Evolutionary conservation across 345 rosid species (phyloP), one percentile per base, ranked within the genome.

Genomic region (Rhizophora apiculata): DNA sequence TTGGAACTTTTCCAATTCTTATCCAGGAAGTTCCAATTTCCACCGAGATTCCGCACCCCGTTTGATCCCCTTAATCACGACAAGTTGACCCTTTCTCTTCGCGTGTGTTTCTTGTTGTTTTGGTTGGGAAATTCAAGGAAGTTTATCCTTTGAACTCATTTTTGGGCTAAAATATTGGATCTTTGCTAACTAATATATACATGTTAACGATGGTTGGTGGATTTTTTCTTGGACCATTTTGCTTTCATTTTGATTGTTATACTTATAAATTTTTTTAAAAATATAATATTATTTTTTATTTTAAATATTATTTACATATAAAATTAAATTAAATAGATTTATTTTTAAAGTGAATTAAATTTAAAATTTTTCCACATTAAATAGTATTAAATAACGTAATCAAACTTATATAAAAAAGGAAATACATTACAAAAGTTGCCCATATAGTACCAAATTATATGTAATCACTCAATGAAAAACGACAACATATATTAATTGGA

Each of bases 161-260:
- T 30, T 21, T 11, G 13, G 59, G 72, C 72, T 69, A 51, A 48
- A 60, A 30, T 60, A 11, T 48, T 49, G 72, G 72, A 69, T 69
- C 72, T 69, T 22, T 22, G 30, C 1, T 22, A 49, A 15, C 10
- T 26, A 37, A 68, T 68, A 52, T 3, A 21, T 68, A 62, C 62
- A 56, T 57, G 32, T 24, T 21, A 10, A 64, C 46, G 46, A 59
- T 8, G 26, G 7, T 1, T 67, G 51, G 61, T 3, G 31, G 16
- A 13, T 43, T 39, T 2, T 2, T 19, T 37, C 36, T 3, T 19
- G 19, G 31, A 16, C 32, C 36, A 13, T 58, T 10, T 32, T n/a
- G 16, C 18, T 16, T 27, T 16, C 34, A 16, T 27, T 6, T 30
- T 30, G 31, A 4, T 30, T 30, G 4, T 30, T 30, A 30, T 2